Base-by-base conservation (phyloP, 306 rosid genomes). In the Ceratonia siliqua region DNA sequence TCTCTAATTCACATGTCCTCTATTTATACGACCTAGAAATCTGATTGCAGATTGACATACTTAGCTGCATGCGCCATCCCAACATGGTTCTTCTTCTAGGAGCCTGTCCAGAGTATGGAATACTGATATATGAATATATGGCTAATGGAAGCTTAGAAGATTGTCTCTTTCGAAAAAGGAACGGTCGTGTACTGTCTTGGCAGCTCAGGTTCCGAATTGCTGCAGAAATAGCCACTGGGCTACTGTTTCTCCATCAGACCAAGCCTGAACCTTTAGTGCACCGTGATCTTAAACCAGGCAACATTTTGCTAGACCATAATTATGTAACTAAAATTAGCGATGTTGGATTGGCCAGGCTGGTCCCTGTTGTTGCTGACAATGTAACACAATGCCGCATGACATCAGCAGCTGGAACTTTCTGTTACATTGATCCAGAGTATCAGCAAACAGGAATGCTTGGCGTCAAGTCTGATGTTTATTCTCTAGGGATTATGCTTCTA, bases 351-450 rank as follows among this genome's bases (percentile, higher is more conserved):
- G 99, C 99, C 6, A 88, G 95, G 73, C 89, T 94, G 35, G 84
- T 94, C 74, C 99, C 99, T 15, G 93, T 85, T 0, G 85, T 86
- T 3, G 97, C 97, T 1, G 99, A 86, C 57, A 92, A 94, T 35
- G 88, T 68, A 15, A 92, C 99, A 22, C 99, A 92, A 59, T 94
- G 78, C 81, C 54, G 70, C 43, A 71, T 88, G 89, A 94, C 99
- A 13, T 81, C 96, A 4, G 75, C 99, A 25, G 99, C 99, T 0
- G 99, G 99, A 81, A 92, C 97, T 3, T 94, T 91, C 75, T 94
- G 99, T 81, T 94, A 94, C n/a, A 94, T 94, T 11, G 99, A 92
- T 78, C 99, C 99, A 0, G 99, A 94, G 80, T 94, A 94, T 83
- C 99, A 92, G 38, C 96, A 94, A 74, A 90, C 95, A 30, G 99